Base-by-base conservation (phyloP, 495 filamentous ascomycete genomes). In the Aspergillus cavernicola region DNA sequence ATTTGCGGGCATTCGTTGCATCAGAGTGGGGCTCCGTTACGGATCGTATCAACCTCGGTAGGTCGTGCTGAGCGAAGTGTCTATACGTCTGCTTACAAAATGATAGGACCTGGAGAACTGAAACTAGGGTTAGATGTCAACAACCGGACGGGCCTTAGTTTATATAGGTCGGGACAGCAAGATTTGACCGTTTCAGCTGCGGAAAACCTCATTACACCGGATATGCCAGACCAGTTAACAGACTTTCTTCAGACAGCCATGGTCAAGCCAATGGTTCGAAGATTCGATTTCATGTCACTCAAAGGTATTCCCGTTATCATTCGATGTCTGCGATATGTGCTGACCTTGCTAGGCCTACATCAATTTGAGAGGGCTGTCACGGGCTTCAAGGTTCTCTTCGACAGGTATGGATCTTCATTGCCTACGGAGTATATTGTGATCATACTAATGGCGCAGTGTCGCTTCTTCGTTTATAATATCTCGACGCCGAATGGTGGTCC, bases 401-500 rank as follows among this genome's bases (percentile, higher is more conserved):
- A 95, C 60, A 83, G 78, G 74, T 79, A 66, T 22, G 65, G 13
- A 16, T 37, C 8, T n/a, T n/a, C n/a, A n/a, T n/a, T n/a, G n/a
- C n/a, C n/a, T 1, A 28, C 12, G 16, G n/a, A 12, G 12, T 46
- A 32, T 20, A 4, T 28, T 48, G 1, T 26, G 18, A 23, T 13
- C 15, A 40, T 10, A 19, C 37, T 43, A 42, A 50, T 29, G 0
- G 11, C 24, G 43, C 20, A 59, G 58, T 43, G 44, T 64, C 37
- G 89, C 86, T 9, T 72, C 80, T 0, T 84, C 79, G 4, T 90
- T 95, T 59, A 80, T 85, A 52, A 93, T 95, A 50, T 84, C 89
- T 2, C 87, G 89, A n/a, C 81, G 88, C 37, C 81, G 88, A 52
- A 89, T 87, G 80, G 85, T 93, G 19, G 87, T 92, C n/a, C 89